Evolutionary conservation across 2,329 filamentous ascomycete species (phyloP), one percentile per base, ranked within the genome.

Genomic region (Mycogone perniciosa): DNA sequence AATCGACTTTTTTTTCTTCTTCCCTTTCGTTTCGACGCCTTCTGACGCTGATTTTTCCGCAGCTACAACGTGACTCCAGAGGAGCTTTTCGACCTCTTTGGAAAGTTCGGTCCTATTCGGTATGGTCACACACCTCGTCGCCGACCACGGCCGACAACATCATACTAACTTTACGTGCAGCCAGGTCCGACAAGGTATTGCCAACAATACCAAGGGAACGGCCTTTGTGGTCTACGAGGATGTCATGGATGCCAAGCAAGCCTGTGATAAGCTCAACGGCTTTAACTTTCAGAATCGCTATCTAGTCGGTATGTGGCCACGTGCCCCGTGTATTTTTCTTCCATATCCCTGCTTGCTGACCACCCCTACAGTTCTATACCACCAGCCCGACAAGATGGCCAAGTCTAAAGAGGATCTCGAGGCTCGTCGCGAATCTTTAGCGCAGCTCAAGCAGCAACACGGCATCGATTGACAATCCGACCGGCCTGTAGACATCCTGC

Each of bases 241-340:
- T 80, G 92, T 97, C 62, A 88, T 93, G 81, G 93, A 99, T 79
- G 91, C 93, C 61, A 99, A 99, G 77, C 86, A 90, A 74, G 93
- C 93, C 67, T 97, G 93, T 80, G 93, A 99, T 79, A 96, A 97
- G 78, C 80, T 99, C 71, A 99, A 99, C 79, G 93, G 93, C 69
- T 99, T 95, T 84, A 99, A 99, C 78, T 99, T 99, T 73, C 93
- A 99, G 78, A 96, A 92, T 76, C 88, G 93, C 70, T 99, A 99
- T 74, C 88, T 99, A 63, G 93, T 99, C 66, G 90, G 89, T 95
- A 82, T 56, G 89, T 45, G 20, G 9, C 31, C 6, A 38, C 26
- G 20, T 40, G 31, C 31, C 27, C 51, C 39, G 34, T 31, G 29
- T 31, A 27, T 37, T 6, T 13, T 42, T 31, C 20, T 40, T n/a